phyloP scores from a whole-genome alignment of 805 yeast genomes.

The Kodamaea lidongshanica region DNA sequence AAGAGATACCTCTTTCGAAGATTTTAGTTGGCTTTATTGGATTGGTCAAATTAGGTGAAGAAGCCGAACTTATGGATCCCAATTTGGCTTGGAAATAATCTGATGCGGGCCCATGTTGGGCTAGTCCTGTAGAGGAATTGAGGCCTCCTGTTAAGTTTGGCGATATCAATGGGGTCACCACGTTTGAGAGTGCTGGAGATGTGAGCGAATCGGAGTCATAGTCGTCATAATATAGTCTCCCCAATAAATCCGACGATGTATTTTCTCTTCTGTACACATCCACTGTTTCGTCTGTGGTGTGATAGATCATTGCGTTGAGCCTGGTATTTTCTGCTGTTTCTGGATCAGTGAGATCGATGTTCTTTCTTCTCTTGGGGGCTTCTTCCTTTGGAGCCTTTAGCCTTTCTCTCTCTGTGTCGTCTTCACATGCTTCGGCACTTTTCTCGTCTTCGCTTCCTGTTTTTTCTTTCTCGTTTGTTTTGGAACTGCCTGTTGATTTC shows the following conservation, averaged over 20 bases:
- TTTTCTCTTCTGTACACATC: slow-evolving; percentile 34
- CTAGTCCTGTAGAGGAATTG: slow-evolving; percentile 1
- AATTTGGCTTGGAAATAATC: slow-evolving; percentile 11
- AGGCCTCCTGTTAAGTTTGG: slow-evolving; percentile 10
- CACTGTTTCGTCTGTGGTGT: slow-evolving; percentile 32
- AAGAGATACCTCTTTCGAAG: slow-evolving; percentile 36
- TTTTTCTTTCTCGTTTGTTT: neutral
- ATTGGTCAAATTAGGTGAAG: slow-evolving; percentile 8
- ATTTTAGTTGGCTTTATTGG: slow-evolving; percentile 4
- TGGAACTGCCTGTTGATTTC: neutral
- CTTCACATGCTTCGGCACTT: slow-evolving; percentile 2
- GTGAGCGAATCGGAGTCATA: slow-evolving; percentile 28
- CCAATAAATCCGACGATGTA: slow-evolving; percentile 34
- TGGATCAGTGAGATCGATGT: slow-evolving; percentile 6
- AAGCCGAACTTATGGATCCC: slow-evolving; percentile 7
- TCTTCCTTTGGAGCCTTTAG: slow-evolving; percentile 3
- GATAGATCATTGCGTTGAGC: slow-evolving; percentile 33
- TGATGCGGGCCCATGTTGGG: slow-evolving; percentile 4
- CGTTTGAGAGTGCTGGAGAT: slow-evolving; percentile 15
- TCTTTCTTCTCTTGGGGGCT: slow-evolving; percentile 5
- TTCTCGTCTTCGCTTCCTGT: neutral
- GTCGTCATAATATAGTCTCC: slow-evolving; percentile 39
- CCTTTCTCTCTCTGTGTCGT: slow-evolving; percentile 5
- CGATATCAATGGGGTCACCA: slow-evolving; percentile 14
- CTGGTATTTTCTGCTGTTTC: slow-evolving; percentile 33